Evolutionary conservation across 768 basidiomycete species (phyloP).

Genomic region (Hemileccinum rubropunctum): DNA sequence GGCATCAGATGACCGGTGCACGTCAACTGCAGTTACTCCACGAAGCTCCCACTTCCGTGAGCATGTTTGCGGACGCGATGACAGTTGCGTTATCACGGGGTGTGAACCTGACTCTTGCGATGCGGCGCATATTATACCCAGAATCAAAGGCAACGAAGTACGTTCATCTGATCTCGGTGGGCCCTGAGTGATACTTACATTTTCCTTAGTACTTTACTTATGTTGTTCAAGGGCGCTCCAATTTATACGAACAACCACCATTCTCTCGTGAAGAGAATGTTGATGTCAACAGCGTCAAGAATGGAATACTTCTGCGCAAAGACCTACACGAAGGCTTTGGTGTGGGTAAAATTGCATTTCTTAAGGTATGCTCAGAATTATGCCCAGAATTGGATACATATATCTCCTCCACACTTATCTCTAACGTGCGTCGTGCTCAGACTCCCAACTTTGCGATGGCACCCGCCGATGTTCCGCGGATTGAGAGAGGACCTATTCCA

Average conservation of each 20-base stretch:
- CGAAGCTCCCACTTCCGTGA: too few relatives aligned
- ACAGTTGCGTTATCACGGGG: background rate
- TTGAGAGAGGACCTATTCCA: background rate
- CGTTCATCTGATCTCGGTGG: background rate
- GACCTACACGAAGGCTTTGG: background rate
- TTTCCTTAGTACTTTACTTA: background rate
- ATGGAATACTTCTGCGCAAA: background rate
- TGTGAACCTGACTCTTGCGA: too few relatives aligned
- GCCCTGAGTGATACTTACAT: background rate
- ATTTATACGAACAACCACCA: background rate
- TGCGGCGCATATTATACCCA: conserved; percentile 28
- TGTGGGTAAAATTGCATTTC: background rate
- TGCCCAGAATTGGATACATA: background rate
- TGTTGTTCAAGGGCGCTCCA: background rate
- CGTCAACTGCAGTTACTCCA: too few relatives aligned
- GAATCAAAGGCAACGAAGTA: background rate
- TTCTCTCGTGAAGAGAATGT: background rate
- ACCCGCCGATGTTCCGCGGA: background rate
- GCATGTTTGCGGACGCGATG: background rate
- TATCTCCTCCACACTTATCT: background rate
- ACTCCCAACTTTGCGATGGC: background rate
- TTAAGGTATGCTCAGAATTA: background rate
- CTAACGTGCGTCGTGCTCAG: background rate
- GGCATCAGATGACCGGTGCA: too few relatives aligned
- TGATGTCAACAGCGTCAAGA: background rate